These are phyloP conservation scores for Microdochium bolleyi DNA, from an alignment of 2,329 filamentous ascomycete genomes.

Conservation along the genomic window DNA sequence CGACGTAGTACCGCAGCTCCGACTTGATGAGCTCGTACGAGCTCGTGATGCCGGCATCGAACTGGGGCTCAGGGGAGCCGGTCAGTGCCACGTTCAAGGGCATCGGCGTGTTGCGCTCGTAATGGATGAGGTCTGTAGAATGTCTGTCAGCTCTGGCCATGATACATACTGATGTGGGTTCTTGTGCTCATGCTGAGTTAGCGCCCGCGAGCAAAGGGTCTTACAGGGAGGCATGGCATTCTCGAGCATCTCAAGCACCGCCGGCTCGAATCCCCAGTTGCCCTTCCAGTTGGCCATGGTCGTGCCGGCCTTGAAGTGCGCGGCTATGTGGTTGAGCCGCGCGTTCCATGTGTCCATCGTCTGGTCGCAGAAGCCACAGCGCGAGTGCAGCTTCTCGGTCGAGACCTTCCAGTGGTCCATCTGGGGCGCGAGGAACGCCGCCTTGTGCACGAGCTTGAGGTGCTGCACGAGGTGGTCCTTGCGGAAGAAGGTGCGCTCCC, in stretches of 20 bases:
- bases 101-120: slow-evolving; percentile 49
- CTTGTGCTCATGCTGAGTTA: no score
- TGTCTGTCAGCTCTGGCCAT: not conserved
- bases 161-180: no score
- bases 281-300: slow-evolving; percentile 20
- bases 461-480: slow-evolving; percentile 24
- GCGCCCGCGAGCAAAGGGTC: no score
- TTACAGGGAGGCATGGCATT: slow-evolving; percentile 16
- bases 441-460: slow-evolving; percentile 17
- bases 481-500: slow-evolving; percentile 14
- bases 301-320: slow-evolving; percentile 16
- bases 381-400: slow-evolving; percentile 11
- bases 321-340: slow-evolving; percentile 17
- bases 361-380: slow-evolving; percentile 20
- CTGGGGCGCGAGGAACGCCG: slow-evolving; percentile 27
- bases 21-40: slow-evolving; percentile 55
- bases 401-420: slow-evolving; percentile 23
- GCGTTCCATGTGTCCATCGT: slow-evolving; percentile 15
- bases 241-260: slow-evolving; percentile 10
- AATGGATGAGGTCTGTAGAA: slow-evolving; percentile 51
- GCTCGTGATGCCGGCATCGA: slow-evolving; percentile 38
- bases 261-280: slow-evolving; percentile 15
- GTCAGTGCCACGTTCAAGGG: slow-evolving; percentile 28
- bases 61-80: slow-evolving; percentile 32
- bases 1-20: slow-evolving; percentile 45